Conservation (phyloP, 257 asterid species). For the Sherardia arvensis region DNA sequence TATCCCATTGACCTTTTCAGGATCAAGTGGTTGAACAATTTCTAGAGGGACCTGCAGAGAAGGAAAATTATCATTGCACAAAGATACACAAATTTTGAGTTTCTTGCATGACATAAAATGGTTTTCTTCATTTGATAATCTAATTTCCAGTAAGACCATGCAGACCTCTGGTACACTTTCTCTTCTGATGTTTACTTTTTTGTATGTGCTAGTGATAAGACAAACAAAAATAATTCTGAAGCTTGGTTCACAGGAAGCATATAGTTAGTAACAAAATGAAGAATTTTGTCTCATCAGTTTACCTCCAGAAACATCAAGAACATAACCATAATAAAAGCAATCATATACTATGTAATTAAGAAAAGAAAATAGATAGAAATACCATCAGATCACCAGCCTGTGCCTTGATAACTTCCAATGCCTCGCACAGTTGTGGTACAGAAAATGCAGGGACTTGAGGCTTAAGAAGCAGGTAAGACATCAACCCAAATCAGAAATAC, state of each 20-base stretch:
- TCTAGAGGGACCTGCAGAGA: conserved; percentile 57
- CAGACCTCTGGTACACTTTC: background rate
- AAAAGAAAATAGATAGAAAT: conserved; percentile 6
- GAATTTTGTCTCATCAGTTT: background rate
- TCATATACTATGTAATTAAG: background rate
- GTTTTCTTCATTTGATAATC: background rate
- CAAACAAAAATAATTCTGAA: background rate
- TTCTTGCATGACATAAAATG: background rate
- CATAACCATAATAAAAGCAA: background rate
- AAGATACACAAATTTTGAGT: background rate
- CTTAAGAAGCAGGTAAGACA: conserved; percentile 55
- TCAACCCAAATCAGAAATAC: conserved; percentile 42
- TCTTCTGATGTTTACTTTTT: background rate
- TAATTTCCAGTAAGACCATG: background rate
- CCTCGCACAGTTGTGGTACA: conserved; percentile 72
- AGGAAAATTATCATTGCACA: background rate
- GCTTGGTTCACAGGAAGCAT: background rate
- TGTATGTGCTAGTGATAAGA: background rate
- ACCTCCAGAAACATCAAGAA: background rate
- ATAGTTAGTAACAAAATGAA: no score
- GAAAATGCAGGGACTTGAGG: conserved; percentile 80
- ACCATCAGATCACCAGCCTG: conserved; percentile 57
- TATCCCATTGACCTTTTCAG: conserved; percentile 36
- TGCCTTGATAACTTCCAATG: conserved; percentile 65
- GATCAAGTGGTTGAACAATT: conserved; percentile 55